A percentile compares a stretch with the other conserved stretches of the same genome.
Conservation (phyloP, 495 filamentous ascomycete genomes). For the Penicillium samsonianum region DNA sequence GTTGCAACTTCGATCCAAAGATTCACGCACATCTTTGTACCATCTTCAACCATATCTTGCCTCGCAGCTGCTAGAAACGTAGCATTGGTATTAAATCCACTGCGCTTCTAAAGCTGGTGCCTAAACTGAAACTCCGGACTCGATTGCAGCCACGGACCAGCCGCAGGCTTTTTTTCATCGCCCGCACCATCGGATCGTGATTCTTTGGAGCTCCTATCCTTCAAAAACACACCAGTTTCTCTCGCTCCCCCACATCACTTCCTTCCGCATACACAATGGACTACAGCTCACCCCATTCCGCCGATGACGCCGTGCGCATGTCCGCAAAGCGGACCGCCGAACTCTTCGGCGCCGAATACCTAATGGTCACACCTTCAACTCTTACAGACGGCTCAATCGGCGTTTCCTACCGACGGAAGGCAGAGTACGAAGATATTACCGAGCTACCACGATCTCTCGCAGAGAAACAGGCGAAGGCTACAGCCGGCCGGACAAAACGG, state of each 20-base stretch:
- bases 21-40: slow-evolving; percentile 6
- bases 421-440: slow-evolving; percentile 80
- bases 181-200: slow-evolving; percentile 16
- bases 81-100: not conserved
- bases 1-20: slow-evolving; percentile 24
- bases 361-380: slow-evolving; percentile 52
- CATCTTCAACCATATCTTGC: not conserved
- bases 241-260: slow-evolving; percentile 7
- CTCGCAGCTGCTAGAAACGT: slow-evolving; percentile 2
- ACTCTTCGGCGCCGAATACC: slow-evolving; percentile 60
- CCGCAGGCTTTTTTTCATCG: slow-evolving; percentile 22
- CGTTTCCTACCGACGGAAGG: slow-evolving; percentile 61
- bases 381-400: slow-evolving; percentile 45
- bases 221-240: not conserved
- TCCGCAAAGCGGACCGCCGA: slow-evolving; percentile 72
- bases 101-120: not conserved
- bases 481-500: slow-evolving; percentile 57
- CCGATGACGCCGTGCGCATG: slow-evolving; percentile 49
- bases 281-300: slow-evolving; percentile 35
- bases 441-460: slow-evolving; percentile 84
- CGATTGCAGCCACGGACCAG: slow-evolving; percentile 1
- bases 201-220: slow-evolving; percentile 7
- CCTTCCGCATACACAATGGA: slow-evolving; percentile 33
- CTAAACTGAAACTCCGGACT: not conserved
- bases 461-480: slow-evolving; percentile 74